A percentile compares a stretch with the other conserved stretches of the same genome.
Conservation (phyloP, 2,329 filamentous ascomycete genomes). For the Sclerotinia spermophila region DNA sequence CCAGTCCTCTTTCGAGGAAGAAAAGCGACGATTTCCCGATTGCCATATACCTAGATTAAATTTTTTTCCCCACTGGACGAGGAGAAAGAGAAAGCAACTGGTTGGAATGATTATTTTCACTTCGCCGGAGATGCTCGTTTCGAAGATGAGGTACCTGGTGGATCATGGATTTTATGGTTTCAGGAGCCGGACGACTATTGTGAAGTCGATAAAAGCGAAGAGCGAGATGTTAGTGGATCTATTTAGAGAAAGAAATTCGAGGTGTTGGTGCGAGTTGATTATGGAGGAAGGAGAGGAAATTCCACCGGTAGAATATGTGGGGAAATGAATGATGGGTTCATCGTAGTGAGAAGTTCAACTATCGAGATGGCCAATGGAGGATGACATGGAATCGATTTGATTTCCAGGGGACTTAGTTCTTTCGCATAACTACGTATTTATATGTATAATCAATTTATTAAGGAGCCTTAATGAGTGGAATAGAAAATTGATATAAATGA, state of each 20-base stretch:
- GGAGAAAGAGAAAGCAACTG: neutral
- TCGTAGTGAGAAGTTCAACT: neutral
- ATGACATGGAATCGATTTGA: rapidly evolving
- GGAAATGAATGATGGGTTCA: neutral
- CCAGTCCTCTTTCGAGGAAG: neutral
- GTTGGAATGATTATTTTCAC: neutral
- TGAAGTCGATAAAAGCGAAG: neutral
- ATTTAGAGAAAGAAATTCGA: neutral
- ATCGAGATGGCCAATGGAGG: neutral
- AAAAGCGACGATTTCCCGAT: neutral
- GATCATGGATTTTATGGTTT: neutral
- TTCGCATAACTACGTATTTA: neutral
- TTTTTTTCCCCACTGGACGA: neutral
- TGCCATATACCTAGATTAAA: neutral
- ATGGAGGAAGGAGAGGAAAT: rapidly evolving
- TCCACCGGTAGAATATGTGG: neutral
- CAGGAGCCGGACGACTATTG: neutral
- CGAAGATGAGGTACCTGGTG: neutral
- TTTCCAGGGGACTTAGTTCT: neutral
- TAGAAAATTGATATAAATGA: rapidly evolving
- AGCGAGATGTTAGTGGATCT: neutral
- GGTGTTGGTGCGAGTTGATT: neutral
- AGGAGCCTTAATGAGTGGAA: rapidly evolving
- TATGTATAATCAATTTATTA: neutral
- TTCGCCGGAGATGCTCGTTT: neutral